Conservation (phyloP, 106 monocot genomes). For the Acanthochlamys bracteata region DNA sequence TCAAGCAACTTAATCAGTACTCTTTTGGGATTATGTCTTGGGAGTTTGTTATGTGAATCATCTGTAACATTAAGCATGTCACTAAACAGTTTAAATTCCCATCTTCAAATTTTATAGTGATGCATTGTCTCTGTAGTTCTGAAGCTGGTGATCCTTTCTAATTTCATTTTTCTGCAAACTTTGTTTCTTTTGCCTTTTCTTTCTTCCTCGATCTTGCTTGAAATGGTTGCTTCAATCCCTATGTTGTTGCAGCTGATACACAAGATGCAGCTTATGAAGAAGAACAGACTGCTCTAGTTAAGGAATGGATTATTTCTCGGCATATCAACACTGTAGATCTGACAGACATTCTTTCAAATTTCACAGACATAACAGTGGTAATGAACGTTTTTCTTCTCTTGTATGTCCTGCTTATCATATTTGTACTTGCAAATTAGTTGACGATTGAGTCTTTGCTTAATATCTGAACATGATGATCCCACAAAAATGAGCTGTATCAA, state of each 20-base stretch:
- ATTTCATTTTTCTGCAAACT: too few relatives aligned
- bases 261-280: slow-evolving; percentile 82
- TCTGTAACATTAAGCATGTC: too few relatives aligned
- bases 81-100: background rate
- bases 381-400: background rate
- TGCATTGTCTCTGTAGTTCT: too few relatives aligned
- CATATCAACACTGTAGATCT: slow-evolving; percentile 43
- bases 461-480: too few relatives aligned
- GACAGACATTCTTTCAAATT: slow-evolving; percentile 70
- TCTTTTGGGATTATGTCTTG: too few relatives aligned
- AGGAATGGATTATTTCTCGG: slow-evolving; percentile 71
- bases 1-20: too few relatives aligned
- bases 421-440: too few relatives aligned
- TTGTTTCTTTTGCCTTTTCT: background rate
- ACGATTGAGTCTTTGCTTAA: too few relatives aligned
- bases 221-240: background rate
- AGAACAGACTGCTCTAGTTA: slow-evolving; percentile 45
- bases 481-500: too few relatives aligned
- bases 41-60: too few relatives aligned
- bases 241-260: slow-evolving; percentile 53
- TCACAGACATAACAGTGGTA: slow-evolving; percentile 82
- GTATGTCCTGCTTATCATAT: too few relatives aligned
- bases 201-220: background rate
- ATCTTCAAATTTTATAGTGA: background rate
- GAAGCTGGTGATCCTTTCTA: too few relatives aligned